Conservation (phyloP, 768 basidiomycete genomes). For the Lentinula aciculospora region DNA sequence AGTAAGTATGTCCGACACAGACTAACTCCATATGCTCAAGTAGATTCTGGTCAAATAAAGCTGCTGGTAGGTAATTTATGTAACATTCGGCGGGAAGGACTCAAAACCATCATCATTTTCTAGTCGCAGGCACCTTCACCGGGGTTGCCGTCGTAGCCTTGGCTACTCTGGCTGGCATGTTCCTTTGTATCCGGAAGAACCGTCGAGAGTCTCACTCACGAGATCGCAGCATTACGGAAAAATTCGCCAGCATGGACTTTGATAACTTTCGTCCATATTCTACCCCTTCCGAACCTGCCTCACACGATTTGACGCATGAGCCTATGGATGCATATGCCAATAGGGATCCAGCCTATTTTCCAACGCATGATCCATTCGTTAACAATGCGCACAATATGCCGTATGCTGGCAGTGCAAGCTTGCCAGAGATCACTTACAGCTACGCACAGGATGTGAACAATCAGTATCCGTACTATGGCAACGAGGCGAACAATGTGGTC, state of each 20-base stretch:
- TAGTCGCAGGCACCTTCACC: constrained; percentile 8
- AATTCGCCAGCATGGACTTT: neutral
- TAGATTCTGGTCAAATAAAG: constrained; percentile 9
- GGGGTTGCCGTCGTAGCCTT: constrained; percentile 2
- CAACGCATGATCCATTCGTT: constrained; percentile 1
- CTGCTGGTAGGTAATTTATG: neutral
- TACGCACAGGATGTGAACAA: constrained; percentile 7
- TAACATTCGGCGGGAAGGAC: neutral
- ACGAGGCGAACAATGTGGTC: neutral
- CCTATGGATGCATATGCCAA: constrained; percentile 1
- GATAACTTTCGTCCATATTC: neutral
- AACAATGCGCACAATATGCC: neutral
- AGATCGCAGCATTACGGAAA: neutral
- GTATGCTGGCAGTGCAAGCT: neutral
- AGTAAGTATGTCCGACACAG: no score
- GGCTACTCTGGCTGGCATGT: neutral
- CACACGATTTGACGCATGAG: neutral
- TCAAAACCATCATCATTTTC: neutral
- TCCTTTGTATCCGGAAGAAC: neutral
- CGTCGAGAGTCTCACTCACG: neutral
- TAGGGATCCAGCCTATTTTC: neutral
- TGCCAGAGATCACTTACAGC: constrained; percentile 5
- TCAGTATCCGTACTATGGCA: constrained; percentile 5
- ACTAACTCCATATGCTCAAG: neutral
- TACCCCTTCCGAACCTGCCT: neutral